Percentiles rank a stretch among this genome's conserved stretches.
Conservation (phyloP, 2,329 filamentous ascomycete genomes). For the Ophiobolus disseminans region DNA sequence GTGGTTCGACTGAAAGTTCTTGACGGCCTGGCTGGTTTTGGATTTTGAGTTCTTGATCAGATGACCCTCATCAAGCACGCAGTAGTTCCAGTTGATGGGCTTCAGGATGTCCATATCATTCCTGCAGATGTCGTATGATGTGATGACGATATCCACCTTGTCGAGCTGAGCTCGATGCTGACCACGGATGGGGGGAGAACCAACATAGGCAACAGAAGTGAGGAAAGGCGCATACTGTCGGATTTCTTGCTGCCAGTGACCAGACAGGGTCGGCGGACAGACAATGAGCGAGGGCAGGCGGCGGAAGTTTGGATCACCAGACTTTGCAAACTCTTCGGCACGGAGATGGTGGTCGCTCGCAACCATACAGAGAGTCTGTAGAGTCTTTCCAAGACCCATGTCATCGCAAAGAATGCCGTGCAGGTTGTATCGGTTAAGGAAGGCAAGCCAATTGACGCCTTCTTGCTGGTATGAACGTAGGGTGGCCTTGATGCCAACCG, state of each 20-base stretch:
- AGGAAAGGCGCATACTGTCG: conserved; percentile 95
- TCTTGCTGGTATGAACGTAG: conserved; percentile 98
- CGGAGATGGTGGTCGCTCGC: conserved; percentile 96
- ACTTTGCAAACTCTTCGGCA: conserved; percentile 87
- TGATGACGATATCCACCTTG: conserved; percentile 90
- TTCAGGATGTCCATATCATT: conserved; percentile 89
- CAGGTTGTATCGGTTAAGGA: conserved; percentile 96
- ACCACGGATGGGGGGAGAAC: conserved; percentile 80
- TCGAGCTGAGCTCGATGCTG: conserved; percentile 73
- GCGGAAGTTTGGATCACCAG: conserved; percentile 77
- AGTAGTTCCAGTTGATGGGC: conserved; percentile 93
- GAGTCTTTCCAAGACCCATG: conserved; percentile 97
- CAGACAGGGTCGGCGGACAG: conserved; percentile 93
- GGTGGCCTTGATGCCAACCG: conserved; percentile 95
- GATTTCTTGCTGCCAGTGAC: conserved; percentile 98
- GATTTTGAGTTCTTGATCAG: conserved; percentile 98
- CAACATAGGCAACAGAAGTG: conserved; percentile 87
- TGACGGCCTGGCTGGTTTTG: conserved; percentile 93
- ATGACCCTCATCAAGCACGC: conserved; percentile 95
- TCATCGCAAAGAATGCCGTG: conserved; percentile 99
- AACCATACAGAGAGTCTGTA: conserved; percentile 97
- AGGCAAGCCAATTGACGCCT: conserved; percentile 97
- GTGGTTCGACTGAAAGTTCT: conserved; percentile 88
- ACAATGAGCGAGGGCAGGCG: conserved; percentile 90
- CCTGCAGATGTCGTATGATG: conserved; percentile 96